Percentiles rank a stretch among this genome's conserved stretches.
Conservation (phyloP, 179 eudicot species). For the Vitellaria paradoxa region DNA sequence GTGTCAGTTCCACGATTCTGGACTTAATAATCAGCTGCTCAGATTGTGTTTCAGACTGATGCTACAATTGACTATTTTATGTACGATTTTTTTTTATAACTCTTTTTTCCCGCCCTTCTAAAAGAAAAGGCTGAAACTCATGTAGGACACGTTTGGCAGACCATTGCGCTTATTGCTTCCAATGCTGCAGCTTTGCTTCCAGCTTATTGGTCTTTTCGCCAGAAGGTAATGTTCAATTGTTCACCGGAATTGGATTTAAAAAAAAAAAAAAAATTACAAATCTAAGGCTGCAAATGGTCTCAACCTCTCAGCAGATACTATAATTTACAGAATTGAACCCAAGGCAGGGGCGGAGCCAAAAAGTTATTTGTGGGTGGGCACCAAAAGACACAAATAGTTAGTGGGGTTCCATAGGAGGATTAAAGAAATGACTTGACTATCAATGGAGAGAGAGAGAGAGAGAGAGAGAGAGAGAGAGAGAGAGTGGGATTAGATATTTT, state of each 20-base stretch:
- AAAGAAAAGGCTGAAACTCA: slow-evolving; percentile 21
- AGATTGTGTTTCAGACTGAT: background rate
- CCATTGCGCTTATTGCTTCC: slow-evolving; percentile 78
- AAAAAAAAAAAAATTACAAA: background rate
- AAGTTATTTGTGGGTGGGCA: too few relatives aligned
- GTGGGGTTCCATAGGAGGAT: too few relatives aligned
- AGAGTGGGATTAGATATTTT: too few relatives aligned
- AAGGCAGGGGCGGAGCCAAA: too few relatives aligned
- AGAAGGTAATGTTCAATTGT: slow-evolving; percentile 43
- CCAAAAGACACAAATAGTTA: too few relatives aligned
- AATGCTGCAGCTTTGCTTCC: slow-evolving; percentile 95
- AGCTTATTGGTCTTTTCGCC: slow-evolving; percentile 82
- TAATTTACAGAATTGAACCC: background rate
- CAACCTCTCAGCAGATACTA: background rate
- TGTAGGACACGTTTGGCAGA: slow-evolving; percentile 92
- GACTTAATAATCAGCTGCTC: background rate
- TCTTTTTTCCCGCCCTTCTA: background rate
- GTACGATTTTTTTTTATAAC: background rate
- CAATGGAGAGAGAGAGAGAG: too few relatives aligned
- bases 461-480: too few relatives aligned
- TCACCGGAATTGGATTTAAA: slow-evolving; percentile 4
- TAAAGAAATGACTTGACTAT: too few relatives aligned
- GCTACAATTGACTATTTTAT: background rate
- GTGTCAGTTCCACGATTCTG: background rate
- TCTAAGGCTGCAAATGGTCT: background rate